phyloP scores from a whole-genome alignment of 345 rosid genomes.

The Theobroma cacao region DNA sequence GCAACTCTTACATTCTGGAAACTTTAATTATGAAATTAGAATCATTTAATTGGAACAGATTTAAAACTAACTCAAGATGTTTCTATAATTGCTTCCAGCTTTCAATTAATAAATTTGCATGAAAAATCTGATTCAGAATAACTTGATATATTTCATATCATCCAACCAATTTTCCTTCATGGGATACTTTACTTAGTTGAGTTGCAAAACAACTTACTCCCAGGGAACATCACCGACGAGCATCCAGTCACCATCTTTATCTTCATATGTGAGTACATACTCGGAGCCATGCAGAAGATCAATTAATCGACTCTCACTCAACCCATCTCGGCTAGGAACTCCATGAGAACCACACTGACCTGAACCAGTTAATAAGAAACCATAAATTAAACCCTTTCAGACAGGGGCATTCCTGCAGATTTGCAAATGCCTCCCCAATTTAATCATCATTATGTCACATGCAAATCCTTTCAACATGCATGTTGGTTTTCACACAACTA shows the following conservation, averaged over 20 bases:
- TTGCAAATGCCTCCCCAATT: not conserved
- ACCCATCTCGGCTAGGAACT: conserved; percentile 43
- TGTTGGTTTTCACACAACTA: not conserved
- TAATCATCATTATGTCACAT: not conserved
- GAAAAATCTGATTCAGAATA: not conserved
- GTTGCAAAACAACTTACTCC: conserved; percentile 51
- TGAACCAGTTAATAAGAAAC: conserved; percentile 20
- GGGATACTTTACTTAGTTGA: not conserved
- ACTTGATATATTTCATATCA: not conserved
- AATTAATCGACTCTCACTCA: conserved; percentile 47
- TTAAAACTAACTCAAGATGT: not conserved
- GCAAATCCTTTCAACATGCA: not conserved
- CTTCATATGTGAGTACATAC: conserved; percentile 77
- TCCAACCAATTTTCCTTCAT: not conserved
- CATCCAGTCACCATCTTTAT: conserved; percentile 89
- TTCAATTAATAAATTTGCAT: not conserved
- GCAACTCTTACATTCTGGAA: not conserved
- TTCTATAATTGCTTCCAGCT: not conserved
- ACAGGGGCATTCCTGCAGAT: not conserved
- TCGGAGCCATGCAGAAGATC: conserved; percentile 74
- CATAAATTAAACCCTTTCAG: not conserved
- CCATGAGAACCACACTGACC: conserved; percentile 65
- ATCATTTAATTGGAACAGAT: not conserved
- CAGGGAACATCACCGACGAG: conserved; percentile 89
- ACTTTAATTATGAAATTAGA: not conserved